phyloP scores from a whole-genome alignment of 2,329 filamentous ascomycete genomes.

The Epichloe uncinata region DNA sequence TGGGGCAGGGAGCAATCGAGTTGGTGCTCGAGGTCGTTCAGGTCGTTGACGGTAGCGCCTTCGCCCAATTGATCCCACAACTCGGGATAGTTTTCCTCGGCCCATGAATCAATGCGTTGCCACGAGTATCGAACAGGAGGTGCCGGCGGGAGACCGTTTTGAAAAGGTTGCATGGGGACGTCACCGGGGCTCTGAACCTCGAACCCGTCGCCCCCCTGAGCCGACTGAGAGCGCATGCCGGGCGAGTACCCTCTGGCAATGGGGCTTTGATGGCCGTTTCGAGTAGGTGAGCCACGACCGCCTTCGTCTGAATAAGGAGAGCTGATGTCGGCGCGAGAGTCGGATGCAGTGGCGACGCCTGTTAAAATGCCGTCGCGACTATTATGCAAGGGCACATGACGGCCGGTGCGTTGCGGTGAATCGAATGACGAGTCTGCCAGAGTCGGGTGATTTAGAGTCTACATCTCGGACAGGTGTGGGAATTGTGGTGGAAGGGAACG shows the following conservation, averaged over 20 bases:
- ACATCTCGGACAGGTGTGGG: not conserved
- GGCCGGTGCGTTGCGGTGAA: conserved; percentile 81
- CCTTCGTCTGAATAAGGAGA: conserved; percentile 67
- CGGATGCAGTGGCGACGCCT: conserved; percentile 76
- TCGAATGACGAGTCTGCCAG: conserved; percentile 74
- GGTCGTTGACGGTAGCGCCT: conserved; percentile 81
- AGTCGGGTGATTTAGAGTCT: not conserved
- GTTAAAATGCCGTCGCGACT: conserved; percentile 72
- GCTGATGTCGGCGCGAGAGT: conserved; percentile 75
- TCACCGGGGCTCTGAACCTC: conserved; percentile 65
- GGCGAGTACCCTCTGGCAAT: conserved; percentile 70
- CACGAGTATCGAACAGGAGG: conserved; percentile 84
- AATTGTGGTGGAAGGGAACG: not conserved
- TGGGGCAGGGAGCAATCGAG: conserved; percentile 87
- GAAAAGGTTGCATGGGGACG: conserved; percentile 94
- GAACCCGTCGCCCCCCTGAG: conserved; percentile 51
- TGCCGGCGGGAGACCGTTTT: conserved; percentile 78
- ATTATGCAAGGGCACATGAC: conserved; percentile 78
- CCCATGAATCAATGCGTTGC: conserved; percentile 87
- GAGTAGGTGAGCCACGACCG: conserved; percentile 36
- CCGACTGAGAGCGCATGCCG: conserved; percentile 68
- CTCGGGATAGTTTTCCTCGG: conserved; percentile 90
- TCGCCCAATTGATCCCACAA: conserved; percentile 88
- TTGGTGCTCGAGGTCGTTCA: conserved; percentile 94
- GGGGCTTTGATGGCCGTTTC: conserved; percentile 35